Conservation (phyloP, 2,329 filamentous ascomycete genomes). For the Paecilomyces sp. region DNA sequence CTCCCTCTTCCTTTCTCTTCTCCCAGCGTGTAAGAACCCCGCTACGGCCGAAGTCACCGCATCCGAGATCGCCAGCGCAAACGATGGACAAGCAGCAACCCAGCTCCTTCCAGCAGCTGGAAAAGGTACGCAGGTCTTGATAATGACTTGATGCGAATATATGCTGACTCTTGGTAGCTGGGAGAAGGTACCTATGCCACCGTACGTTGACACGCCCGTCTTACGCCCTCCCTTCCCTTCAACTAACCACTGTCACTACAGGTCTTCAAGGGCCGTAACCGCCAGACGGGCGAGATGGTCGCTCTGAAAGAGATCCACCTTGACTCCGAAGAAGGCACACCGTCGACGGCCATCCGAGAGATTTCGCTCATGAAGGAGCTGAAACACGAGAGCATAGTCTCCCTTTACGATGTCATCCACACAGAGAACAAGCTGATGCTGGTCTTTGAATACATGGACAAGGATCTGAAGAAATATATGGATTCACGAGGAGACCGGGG, state of each 20-base stretch:
- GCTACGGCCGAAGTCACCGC: slow-evolving; percentile 8
- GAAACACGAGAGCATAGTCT: slow-evolving; percentile 97
- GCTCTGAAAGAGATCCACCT: slow-evolving; percentile 98
- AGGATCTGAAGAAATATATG: slow-evolving; percentile 98
- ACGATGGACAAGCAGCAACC: slow-evolving; percentile 87
- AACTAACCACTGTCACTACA: slow-evolving; percentile 32
- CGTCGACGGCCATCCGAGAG: slow-evolving; percentile 93
- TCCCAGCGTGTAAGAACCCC: slow-evolving; percentile 13
- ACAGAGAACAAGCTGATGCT: slow-evolving; percentile 99
- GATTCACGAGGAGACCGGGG: slow-evolving; percentile 85
- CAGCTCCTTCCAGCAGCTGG: slow-evolving; percentile 97
- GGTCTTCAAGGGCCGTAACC: slow-evolving; percentile 98
- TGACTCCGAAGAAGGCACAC: slow-evolving; percentile 95
- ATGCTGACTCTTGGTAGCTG: slow-evolving; percentile 46
- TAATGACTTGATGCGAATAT: slow-evolving; percentile 1
- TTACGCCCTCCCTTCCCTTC: slow-evolving; percentile 1
- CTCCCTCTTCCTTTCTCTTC: slow-evolving; percentile 31
- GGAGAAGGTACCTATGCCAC: slow-evolving; percentile 98
- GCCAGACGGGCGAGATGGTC: slow-evolving; percentile 92
- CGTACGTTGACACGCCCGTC: slow-evolving; percentile 46
- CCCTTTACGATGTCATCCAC: slow-evolving; percentile 96
- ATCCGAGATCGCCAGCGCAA: slow-evolving; percentile 8
- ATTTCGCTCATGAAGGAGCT: slow-evolving; percentile 99
- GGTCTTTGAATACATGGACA: slow-evolving; percentile 98
- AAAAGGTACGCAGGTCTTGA: slow-evolving; percentile 52